A percentile compares a stretch with the other conserved stretches of the same genome.
Conservation (phyloP, 2,329 filamentous ascomycete species). For the Neophaeococcomyces mojaviensis region DNA sequence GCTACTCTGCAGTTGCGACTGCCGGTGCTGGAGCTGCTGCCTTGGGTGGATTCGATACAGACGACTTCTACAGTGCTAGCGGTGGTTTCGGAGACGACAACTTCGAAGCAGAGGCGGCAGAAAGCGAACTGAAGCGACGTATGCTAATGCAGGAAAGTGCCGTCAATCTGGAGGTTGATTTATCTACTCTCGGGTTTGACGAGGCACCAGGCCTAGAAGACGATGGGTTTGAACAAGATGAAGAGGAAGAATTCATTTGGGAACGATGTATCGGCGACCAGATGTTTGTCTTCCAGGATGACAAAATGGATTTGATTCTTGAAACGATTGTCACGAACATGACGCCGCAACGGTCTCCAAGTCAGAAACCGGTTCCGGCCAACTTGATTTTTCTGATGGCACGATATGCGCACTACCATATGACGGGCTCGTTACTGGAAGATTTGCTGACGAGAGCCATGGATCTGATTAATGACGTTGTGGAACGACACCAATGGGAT, state of each 20-base stretch:
- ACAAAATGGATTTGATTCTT: slow-evolving; percentile 81
- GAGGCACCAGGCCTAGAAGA: slow-evolving; percentile 74
- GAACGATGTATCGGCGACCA: slow-evolving; percentile 89
- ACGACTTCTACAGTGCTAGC: slow-evolving; percentile 74
- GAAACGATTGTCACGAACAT: slow-evolving; percentile 97
- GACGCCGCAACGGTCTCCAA: slow-evolving; percentile 88
- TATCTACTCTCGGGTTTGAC: slow-evolving; percentile 91
- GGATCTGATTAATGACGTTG: slow-evolving; percentile 89
- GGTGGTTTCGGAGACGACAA: slow-evolving; percentile 78
- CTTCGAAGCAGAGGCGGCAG: slow-evolving; percentile 95
- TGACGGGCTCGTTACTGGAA: slow-evolving; percentile 73
- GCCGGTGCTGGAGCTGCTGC: slow-evolving; percentile 49
- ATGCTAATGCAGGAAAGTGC: slow-evolving; percentile 99
- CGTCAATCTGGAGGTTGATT: slow-evolving; percentile 88
- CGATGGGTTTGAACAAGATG: slow-evolving; percentile 63
- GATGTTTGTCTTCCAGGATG: slow-evolving; percentile 99
- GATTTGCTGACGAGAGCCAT: slow-evolving; percentile 78
- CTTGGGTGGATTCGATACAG: slow-evolving; percentile 55
- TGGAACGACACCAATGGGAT: slow-evolving; percentile 96
- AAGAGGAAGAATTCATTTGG: slow-evolving; percentile 93
- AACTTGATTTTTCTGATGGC: slow-evolving; percentile 96
- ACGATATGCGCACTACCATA: slow-evolving; percentile 93
- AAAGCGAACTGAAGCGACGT: slow-evolving; percentile 86
- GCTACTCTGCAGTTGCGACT: slow-evolving; percentile 53
- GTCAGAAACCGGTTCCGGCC: slow-evolving; percentile 95